Conservation (phyloP, 1,284 basidiomycete species). For the Coriolopsis trogii region DNA sequence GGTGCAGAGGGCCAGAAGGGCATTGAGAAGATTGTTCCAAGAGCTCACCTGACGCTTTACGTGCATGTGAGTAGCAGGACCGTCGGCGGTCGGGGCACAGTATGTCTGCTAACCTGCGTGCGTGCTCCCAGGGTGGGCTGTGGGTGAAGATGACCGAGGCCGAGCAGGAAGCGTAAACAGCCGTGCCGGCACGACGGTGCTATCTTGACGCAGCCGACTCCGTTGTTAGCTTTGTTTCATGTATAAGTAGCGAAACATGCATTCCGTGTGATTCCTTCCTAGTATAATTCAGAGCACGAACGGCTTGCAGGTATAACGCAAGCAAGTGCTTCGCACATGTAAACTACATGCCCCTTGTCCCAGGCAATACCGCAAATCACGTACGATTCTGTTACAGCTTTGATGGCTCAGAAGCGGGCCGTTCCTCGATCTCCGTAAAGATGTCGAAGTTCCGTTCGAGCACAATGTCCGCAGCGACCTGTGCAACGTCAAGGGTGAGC, state of each 20-base stretch:
- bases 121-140: conserved; percentile 31
- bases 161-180: conserved; percentile 20
- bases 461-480: conserved; percentile 51
- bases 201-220: no score
- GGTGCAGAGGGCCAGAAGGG: conserved; percentile 18
- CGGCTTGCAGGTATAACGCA: no score
- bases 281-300: no score
- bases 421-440: conserved; percentile 45
- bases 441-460: conserved; percentile 64
- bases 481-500: conserved; percentile 5
- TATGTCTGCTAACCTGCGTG: neutral
- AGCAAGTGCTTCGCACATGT: no score
- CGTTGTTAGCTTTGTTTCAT: no score
- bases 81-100: neutral
- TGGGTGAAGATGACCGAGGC: conserved; percentile 33
- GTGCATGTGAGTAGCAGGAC: conserved; percentile 10
- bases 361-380: neutral
- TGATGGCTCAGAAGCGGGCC: conserved; percentile 7
- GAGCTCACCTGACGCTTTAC: conserved; percentile 23
- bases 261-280: no score
- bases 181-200: no score
- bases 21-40: conserved; percentile 20
- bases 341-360: neutral
- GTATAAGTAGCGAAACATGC: no score
- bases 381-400: conserved; percentile 16